Base-by-base conservation (phyloP, 495 filamentous ascomycete genomes). In the Podospora sp. region DNA sequence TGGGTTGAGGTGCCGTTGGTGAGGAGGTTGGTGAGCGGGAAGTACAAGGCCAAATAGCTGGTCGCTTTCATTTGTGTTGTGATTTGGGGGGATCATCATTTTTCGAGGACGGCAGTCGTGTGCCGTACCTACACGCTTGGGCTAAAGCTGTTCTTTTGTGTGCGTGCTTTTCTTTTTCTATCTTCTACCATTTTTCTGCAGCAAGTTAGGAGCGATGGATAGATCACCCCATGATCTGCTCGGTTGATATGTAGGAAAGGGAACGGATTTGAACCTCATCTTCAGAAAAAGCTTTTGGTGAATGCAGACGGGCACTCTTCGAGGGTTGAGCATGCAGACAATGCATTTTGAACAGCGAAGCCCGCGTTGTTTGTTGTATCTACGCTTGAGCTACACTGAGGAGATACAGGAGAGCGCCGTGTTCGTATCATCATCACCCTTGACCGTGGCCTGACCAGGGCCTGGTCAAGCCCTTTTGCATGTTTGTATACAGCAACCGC, bases 21-120 rank as follows among this genome's bases (percentile, higher is more conserved):
- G 61, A 90, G 87, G 81, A 94, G 89, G 78, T 71, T 97, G 63
- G 81, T 90, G 25, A 91, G 88, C 73, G 93, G 93, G 53, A 94
- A 91, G 79, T 96, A 94, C 77, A 82, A 87, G 69, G 85, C 85
- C 29, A 80, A 73, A 60, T 86, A 72, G 71, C 40, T 2, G 40
- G 40, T 11, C 40, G 16, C 5, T 46, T 46, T 46, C 40, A 11
- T 46, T 46, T 46, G 40, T 46, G n/a, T 8, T 33, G 29, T 33
- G 24, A 21, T 1, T 11, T 3, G 16, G 35, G 6, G 14, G 29
- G 16, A 8, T 33, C n/a, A 29, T 36, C 27, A 59, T 59, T 59
- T 22, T 59, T 27, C 16, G 9, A 18, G 40, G 40, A 18, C 40
- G 40, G 40, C 9, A 46, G 12, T 46, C 40, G 2, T 18, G 40